These are phyloP conservation scores for Tricholoma sp. DNA, from an alignment of 768 basidiomycete species.

Conservation along the genomic window DNA sequence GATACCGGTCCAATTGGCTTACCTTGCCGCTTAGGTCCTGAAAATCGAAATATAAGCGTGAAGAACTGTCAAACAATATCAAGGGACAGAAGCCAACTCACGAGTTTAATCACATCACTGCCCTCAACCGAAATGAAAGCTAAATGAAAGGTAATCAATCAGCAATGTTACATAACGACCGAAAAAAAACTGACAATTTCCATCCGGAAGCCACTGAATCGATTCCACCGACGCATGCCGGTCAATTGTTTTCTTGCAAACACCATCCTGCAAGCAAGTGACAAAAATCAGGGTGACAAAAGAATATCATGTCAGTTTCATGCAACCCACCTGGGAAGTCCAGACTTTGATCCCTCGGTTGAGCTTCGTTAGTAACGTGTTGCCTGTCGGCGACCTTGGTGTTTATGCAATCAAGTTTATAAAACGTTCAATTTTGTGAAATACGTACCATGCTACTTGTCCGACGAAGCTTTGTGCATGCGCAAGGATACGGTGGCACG, in stretches of 20 bases:
- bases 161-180: neutral
- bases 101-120: constrained; percentile 54
- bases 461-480: constrained; percentile 70
- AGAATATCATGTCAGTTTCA: constrained; percentile 2
- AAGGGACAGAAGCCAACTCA: constrained; percentile 22
- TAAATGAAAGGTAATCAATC: constrained; percentile 18
- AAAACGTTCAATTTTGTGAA: neutral
- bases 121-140: constrained; percentile 72
- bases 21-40: constrained; percentile 61
- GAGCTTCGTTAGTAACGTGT: constrained; percentile 59
- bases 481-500: constrained; percentile 57
- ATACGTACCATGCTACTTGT: constrained; percentile 64
- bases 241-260: constrained; percentile 62
- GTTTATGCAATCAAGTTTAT: neutral
- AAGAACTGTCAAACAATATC: constrained; percentile 6
- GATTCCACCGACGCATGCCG: constrained; percentile 52
- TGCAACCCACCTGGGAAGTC: constrained; percentile 51
- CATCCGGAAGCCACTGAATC: constrained; percentile 63
- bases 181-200: constrained; percentile 39
- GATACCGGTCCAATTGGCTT: constrained; percentile 1
- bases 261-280: constrained; percentile 46
- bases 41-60: neutral
- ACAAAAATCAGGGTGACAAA: neutral
- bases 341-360: constrained; percentile 64
- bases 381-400: constrained; percentile 59